These are phyloP conservation scores for Aureobasidium leucospermi DNA, from an alignment of 2,329 filamentous ascomycete species.

Conservation along the genomic window DNA sequence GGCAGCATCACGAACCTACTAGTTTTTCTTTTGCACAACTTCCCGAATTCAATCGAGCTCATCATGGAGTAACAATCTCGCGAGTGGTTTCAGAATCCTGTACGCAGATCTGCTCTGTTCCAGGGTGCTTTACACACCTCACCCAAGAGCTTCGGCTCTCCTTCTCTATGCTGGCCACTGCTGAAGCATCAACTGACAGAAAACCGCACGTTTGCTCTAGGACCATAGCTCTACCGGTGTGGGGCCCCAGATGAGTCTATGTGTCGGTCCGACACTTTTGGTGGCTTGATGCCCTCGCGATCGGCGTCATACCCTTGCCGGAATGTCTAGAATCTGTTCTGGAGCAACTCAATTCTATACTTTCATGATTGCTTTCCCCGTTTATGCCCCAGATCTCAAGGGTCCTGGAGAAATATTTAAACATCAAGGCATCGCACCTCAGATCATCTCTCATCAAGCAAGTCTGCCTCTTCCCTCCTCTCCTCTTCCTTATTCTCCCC, in stretches of 20 bases:
- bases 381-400: not conserved
- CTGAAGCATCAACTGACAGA: not conserved
- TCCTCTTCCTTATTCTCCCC: not conserved
- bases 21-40: constrained; percentile 4
- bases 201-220: not conserved
- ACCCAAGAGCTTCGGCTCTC: not conserved
- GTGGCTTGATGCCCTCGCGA: constrained; percentile 1
- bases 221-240: not conserved
- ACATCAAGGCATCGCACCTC: not conserved
- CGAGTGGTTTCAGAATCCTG: too few relatives aligned
- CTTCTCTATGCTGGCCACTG: not conserved
- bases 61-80: not conserved
- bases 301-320: not conserved
- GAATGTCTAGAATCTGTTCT: constrained; percentile 6
- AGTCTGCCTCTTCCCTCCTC: not conserved
- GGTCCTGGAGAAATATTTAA: not conserved
- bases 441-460: not conserved
- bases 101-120: too few relatives aligned
- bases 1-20: not conserved
- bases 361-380: not conserved
- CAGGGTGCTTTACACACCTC: not conserved
- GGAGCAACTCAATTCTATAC: constrained; percentile 7
- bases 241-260: not conserved
- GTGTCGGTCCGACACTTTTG: not conserved
- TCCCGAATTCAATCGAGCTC: not conserved